phyloP scores from a whole-genome alignment of 352 stramenopile species.

The Phytopythium oedochilum region DNA sequence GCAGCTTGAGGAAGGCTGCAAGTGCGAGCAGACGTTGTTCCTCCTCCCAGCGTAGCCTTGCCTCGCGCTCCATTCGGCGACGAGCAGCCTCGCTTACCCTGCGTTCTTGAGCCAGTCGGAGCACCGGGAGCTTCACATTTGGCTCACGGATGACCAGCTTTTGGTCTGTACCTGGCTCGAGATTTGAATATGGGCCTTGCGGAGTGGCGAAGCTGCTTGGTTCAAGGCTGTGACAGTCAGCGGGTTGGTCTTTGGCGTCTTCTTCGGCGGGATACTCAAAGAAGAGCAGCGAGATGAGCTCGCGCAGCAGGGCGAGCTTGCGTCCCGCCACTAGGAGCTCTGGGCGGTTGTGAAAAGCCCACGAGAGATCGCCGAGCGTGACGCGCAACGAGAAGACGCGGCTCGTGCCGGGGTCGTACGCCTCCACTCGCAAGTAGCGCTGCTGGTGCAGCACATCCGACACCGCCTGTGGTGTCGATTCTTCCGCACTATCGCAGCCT shows the following conservation, averaged over 20 bases:
- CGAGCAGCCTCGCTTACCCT: constrained; percentile 38
- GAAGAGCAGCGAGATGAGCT: constrained; percentile 54
- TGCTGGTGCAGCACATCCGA: constrained; percentile 1
- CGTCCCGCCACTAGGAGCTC: constrained; percentile 41
- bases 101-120: constrained; percentile 38
- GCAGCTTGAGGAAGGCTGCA: constrained; percentile 33
- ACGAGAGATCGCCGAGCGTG: constrained; percentile 51
- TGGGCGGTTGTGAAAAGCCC: constrained; percentile 35
- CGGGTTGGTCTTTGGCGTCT: neutral
- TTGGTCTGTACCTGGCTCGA: neutral
- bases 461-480: neutral
- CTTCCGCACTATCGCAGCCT: neutral
- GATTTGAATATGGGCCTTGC: neutral
- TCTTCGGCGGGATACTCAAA: constrained; percentile 40
- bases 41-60: constrained; percentile 42
- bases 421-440: constrained; percentile 39
- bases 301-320: constrained; percentile 46
- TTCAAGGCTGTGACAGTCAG: neutral
- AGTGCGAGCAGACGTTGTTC: constrained; percentile 40
- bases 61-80: constrained; percentile 46
- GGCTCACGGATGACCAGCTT: neutral
- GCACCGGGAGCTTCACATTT: constrained; percentile 5
- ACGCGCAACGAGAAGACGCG: constrained; percentile 24
- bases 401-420: constrained; percentile 44
- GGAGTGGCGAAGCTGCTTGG: no score